These are phyloP conservation scores for Phyllachora maydis DNA, from an alignment of 2,329 filamentous ascomycete species.

Conservation along the genomic window DNA sequence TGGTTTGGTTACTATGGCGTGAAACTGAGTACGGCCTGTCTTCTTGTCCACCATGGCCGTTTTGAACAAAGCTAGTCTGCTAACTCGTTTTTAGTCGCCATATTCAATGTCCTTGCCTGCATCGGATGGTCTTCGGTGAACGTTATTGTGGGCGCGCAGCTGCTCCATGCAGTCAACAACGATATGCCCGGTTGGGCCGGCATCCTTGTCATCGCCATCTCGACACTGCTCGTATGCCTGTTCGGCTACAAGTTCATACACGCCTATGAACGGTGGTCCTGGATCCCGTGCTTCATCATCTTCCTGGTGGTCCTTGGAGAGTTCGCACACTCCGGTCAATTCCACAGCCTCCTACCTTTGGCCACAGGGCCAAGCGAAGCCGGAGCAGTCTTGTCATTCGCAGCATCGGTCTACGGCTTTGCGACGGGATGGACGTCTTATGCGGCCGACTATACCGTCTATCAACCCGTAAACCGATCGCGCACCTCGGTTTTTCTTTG, in stretches of 20 bases:
- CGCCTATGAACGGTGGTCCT: slow-evolving; percentile 54
- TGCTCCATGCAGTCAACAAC: slow-evolving; percentile 52
- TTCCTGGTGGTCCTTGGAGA: slow-evolving; percentile 51
- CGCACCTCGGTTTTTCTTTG: slow-evolving; percentile 44
- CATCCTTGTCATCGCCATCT: slow-evolving; percentile 50
- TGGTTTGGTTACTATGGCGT: slow-evolving; percentile 56
- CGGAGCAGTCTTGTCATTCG: slow-evolving; percentile 41
- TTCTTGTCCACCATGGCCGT: neutral
- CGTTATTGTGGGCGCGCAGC: slow-evolving; percentile 58
- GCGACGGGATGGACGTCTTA: slow-evolving; percentile 55
- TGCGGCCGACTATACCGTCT: slow-evolving; percentile 63
- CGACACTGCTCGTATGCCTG: slow-evolving; percentile 48
- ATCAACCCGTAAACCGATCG: slow-evolving; percentile 43
- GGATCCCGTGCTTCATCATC: slow-evolving; percentile 52
- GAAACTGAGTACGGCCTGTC: slow-evolving; percentile 33
- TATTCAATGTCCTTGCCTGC: slow-evolving; percentile 51
- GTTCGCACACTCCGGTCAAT: slow-evolving; percentile 46
- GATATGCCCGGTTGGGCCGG: slow-evolving; percentile 53
- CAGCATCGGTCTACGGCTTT: slow-evolving; percentile 45
- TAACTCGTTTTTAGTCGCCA: slow-evolving; percentile 31
- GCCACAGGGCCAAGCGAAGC: slow-evolving; percentile 35
- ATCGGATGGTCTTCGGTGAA: slow-evolving; percentile 63
- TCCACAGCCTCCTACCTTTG: slow-evolving; percentile 36
- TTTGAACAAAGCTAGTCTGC: slow-evolving; percentile 5
- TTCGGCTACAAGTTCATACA: slow-evolving; percentile 64